Percentiles rank a stretch among this genome's conserved stretches.
Evolutionary conservation across 805 yeast species (phyloP).

Genomic region (Candida stauntonica): DNA sequence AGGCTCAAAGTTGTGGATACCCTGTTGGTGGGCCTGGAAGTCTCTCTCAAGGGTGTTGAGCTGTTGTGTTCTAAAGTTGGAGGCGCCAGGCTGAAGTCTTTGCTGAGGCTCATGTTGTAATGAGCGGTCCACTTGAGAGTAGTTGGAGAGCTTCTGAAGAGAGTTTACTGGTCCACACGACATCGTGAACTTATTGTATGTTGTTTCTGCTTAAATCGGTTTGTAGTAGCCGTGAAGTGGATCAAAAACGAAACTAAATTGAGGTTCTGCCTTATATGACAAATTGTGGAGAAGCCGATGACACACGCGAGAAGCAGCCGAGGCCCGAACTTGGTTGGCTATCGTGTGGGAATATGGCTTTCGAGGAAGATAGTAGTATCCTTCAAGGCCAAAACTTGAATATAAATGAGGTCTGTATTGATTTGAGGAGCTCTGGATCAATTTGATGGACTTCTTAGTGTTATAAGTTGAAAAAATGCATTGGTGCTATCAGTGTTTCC

Average conservation of each 20-base stretch:
- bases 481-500: no score
- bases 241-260: no score
- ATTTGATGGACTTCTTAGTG: no score
- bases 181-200: conserved; percentile 3
- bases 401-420: no score
- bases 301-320: background rate
- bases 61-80: conserved; percentile 16
- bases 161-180: conserved; percentile 27
- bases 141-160: conserved; percentile 22
- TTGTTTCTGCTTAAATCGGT: background rate
- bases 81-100: conserved; percentile 6
- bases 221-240: no score
- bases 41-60: conserved; percentile 17
- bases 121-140: conserved; percentile 25
- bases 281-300: background rate
- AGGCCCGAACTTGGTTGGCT: background rate
- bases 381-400: no score
- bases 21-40: conserved; percentile 19
- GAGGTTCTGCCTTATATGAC: background rate
- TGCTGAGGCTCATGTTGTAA: conserved; percentile 20
- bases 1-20: conserved; percentile 10
- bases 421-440: no score
- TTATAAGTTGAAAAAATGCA: no score
- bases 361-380: background rate
- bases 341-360: conserved; percentile 1